Conservation (phyloP, 2,329 filamentous ascomycete genomes). For the Arthrobotrys pseudoclavata region DNA sequence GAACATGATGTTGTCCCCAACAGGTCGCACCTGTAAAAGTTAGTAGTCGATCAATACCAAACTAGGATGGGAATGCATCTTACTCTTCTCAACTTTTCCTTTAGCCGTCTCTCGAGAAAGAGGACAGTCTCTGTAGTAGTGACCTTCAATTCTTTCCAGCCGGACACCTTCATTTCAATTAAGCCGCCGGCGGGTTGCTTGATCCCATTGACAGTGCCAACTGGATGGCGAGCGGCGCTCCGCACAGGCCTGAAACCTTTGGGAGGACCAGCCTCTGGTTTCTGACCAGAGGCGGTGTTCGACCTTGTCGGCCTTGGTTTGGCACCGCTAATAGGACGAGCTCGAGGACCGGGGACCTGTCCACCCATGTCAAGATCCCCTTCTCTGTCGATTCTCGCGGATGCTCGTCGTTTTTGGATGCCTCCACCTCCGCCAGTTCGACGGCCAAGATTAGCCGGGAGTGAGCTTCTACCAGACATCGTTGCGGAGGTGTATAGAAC, state of each 20-base stretch:
- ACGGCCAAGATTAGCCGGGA: slow-evolving; percentile 50
- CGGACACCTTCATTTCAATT: slow-evolving; percentile 63
- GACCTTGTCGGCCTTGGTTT: slow-evolving; percentile 27
- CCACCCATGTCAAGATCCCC: slow-evolving; percentile 57
- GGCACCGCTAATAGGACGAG: slow-evolving; percentile 42
- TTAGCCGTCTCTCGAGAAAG: slow-evolving; percentile 62
- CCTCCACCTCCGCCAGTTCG: slow-evolving; percentile 47
- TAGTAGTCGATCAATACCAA: slow-evolving; percentile 64
- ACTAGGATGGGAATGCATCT: slow-evolving; percentile 66
- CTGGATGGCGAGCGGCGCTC: slow-evolving; percentile 38
- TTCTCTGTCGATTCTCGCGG: slow-evolving; percentile 44
- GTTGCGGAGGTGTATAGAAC: not conserved
- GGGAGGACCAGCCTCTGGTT: slow-evolving; percentile 34
- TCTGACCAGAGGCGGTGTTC: slow-evolving; percentile 33
- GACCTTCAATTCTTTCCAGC: slow-evolving; percentile 63
- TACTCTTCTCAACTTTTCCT: slow-evolving; percentile 82
- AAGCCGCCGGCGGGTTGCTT: slow-evolving; percentile 71
- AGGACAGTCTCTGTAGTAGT: slow-evolving; percentile 62
- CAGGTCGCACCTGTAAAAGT: slow-evolving; percentile 75
- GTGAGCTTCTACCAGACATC: slow-evolving; percentile 54
- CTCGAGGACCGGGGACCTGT: slow-evolving; percentile 44
- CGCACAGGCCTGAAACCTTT: slow-evolving; percentile 43
- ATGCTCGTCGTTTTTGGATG: slow-evolving; percentile 43
- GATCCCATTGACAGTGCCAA: slow-evolving; percentile 78
- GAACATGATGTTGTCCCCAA: slow-evolving; percentile 78